phyloP scores from a whole-genome alignment of 176 grass and related monocot species.

The Rhynchospora pubera region DNA sequence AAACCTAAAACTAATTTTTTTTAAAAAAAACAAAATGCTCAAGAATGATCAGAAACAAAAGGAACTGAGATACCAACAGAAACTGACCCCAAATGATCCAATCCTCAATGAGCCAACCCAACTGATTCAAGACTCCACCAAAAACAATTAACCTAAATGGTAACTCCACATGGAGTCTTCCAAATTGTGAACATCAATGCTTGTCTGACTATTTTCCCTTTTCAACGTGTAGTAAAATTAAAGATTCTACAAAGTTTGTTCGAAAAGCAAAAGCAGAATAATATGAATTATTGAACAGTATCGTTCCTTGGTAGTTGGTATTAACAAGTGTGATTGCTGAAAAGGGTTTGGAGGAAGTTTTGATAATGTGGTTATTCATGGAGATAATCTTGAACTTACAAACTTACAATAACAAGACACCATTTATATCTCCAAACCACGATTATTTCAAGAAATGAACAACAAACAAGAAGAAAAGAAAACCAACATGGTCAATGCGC shows the following conservation, averaged over 20 bases:
- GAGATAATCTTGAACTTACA: no score
- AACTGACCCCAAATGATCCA: neutral
- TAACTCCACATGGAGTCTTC: neutral
- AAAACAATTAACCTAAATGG: neutral
- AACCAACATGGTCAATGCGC: conserved; percentile 2
- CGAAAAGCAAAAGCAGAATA: no score
- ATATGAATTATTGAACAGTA: neutral
- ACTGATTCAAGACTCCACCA: no score
- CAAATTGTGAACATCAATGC: neutral
- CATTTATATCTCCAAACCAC: neutral
- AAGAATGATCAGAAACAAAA: neutral
- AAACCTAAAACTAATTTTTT: neutral
- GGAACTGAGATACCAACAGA: neutral
- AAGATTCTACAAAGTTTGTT: neutral
- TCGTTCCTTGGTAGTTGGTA: neutral
- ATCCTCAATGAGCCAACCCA: neutral
- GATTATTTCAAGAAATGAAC: no score
- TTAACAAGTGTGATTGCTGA: no score
- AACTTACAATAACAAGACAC: no score
- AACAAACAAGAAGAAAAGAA: neutral
- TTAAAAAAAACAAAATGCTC: neutral
- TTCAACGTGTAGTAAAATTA: neutral
- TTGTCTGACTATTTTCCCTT: neutral
- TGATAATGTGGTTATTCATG: no score
- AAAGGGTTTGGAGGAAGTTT: no score